phyloP scores from a whole-genome alignment of 73 alveolate species.

The Paramecium pentaurelia region DNA sequence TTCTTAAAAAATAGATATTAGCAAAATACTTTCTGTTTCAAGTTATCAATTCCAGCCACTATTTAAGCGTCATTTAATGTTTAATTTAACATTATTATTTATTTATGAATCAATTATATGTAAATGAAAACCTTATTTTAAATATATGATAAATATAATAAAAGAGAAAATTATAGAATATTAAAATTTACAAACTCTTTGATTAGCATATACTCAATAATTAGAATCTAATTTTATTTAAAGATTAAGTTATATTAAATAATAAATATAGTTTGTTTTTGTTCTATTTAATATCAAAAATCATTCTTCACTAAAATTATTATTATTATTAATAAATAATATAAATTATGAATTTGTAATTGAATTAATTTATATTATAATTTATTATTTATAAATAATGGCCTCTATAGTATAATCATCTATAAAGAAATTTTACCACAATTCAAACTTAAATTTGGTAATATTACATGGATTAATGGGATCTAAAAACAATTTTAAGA shows the following conservation, averaged over 20 bases:
- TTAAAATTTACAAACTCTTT: neutral
- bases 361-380: neutral
- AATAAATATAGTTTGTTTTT: no score
- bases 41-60: conserved; percentile 8
- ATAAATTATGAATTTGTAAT: neutral
- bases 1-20: neutral
- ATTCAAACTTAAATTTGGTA: conserved; percentile 27
- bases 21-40: neutral
- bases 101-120: neutral
- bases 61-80: neutral
- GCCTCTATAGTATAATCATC: neutral
- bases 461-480: conserved; percentile 59
- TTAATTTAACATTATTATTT: conserved; percentile 24
- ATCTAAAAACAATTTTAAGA: conserved; percentile 53
- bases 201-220: no score
- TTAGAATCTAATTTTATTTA: no score
- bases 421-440: neutral
- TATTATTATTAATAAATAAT: no score
- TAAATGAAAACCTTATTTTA: no score
- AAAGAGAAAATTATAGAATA: no score
- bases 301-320: no score
- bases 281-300: no score
- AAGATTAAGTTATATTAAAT: no score
- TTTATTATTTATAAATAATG: neutral
- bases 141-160: neutral